Evolutionary conservation across 1,284 basidiomycete genomes (phyloP).

Genomic region (Leccinum subrobustum): DNA sequence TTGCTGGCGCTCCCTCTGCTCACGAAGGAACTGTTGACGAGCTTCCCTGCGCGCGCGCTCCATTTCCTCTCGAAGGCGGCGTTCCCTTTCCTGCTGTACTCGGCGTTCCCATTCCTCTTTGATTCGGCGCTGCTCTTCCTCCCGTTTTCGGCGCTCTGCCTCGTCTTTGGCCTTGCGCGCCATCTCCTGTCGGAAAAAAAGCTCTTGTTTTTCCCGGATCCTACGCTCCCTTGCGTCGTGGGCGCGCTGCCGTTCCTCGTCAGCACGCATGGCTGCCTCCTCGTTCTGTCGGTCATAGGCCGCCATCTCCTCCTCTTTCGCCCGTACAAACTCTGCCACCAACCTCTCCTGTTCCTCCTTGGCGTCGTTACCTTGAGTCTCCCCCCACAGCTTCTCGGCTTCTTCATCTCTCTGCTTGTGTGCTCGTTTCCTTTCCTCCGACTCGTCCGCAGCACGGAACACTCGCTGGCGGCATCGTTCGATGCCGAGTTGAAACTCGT

Average conservation of each 20-base stretch:
- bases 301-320: background rate
- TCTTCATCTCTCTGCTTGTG: conserved; percentile 17
- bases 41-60: background rate
- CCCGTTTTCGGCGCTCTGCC: conserved; percentile 2
- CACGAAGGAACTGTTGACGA: background rate
- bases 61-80: background rate
- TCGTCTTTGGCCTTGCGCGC: conserved; percentile 12
- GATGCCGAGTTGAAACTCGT: conserved; percentile 15
- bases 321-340: conserved; percentile 5
- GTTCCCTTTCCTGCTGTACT: conserved; percentile 6
- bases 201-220: conserved; percentile 25
- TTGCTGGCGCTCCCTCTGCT: conserved; percentile 11
- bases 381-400: conserved; percentile 14
- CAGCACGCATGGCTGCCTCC: conserved; percentile 12
- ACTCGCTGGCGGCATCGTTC: conserved; percentile 21
- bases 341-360: conserved; percentile 7
- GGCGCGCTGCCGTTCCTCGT: conserved; percentile 17
- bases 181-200: conserved; percentile 8
- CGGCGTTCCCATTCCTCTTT: conserved; percentile 10
- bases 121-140: conserved; percentile 5
- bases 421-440: conserved; percentile 6
- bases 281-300: conserved; percentile 8
- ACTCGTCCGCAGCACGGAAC: conserved; percentile 19
- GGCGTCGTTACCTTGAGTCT: background rate
- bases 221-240: conserved; percentile 24